phyloP scores from a whole-genome alignment of 345 rosid species.

The Acer yangbiense region DNA sequence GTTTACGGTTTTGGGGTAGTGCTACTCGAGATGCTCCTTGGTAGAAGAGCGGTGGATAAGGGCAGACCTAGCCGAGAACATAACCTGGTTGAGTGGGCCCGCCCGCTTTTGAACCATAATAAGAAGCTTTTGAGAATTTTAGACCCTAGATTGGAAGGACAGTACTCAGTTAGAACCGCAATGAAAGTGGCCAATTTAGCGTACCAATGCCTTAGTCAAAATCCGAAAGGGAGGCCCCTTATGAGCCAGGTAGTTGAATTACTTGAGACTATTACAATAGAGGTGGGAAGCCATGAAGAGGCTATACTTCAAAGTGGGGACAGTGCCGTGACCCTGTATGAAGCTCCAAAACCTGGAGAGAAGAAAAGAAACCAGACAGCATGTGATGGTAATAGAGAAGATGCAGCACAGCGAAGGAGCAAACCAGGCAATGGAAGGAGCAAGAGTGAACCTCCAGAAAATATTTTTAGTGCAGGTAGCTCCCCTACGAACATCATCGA shows the following conservation, averaged over 20 bases:
- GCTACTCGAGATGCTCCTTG: conserved; percentile 91
- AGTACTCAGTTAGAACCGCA: conserved; percentile 57
- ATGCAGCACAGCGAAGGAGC: conserved; percentile 22
- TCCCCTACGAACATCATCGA: conserved; percentile 29
- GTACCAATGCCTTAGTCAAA: conserved; percentile 90
- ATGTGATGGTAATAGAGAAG: conserved; percentile 25
- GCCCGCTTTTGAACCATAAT: conserved; percentile 79
- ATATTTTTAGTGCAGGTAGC: background rate
- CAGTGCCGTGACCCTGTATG: conserved; percentile 51
- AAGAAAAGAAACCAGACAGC: conserved; percentile 23
- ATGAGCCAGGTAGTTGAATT: conserved; percentile 87
- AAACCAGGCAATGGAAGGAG: conserved; percentile 52
- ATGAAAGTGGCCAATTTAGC: conserved; percentile 81
- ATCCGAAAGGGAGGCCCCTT: conserved; percentile 83
- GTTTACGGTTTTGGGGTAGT: conserved; percentile 96
- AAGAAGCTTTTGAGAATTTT: conserved; percentile 85
- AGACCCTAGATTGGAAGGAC: conserved; percentile 93
- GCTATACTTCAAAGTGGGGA: conserved; percentile 42
- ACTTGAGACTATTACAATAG: conserved; percentile 58
- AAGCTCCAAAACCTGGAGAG: conserved; percentile 36
- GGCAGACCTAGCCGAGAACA: conserved; percentile 85
- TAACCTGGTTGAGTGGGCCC: conserved; percentile 97
- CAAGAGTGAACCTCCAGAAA: conserved; percentile 41
- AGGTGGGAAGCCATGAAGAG: conserved; percentile 41
- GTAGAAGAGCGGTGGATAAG: conserved; percentile 95